Conservation (phyloP, 2,329 filamentous ascomycete species). For the Metarhizium guizhouense region DNA sequence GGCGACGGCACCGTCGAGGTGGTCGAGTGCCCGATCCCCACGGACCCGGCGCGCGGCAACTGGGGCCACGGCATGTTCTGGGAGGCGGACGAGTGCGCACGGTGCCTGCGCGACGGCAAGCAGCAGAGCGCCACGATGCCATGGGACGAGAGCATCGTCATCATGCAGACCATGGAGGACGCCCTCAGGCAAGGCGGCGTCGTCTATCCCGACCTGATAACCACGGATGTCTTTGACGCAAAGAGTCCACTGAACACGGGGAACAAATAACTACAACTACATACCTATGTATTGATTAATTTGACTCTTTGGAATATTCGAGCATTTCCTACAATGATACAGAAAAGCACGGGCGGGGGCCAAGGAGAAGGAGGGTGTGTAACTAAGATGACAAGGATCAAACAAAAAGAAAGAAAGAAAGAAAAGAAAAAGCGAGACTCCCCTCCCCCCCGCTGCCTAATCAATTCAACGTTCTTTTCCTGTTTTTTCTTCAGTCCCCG, state of each 20-base stretch:
- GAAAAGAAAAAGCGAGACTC: no score
- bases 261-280: constrained; percentile 13
- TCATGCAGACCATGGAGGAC: constrained; percentile 67
- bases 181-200: constrained; percentile 44
- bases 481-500: no score
- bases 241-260: constrained; percentile 55
- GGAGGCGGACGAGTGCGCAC: constrained; percentile 73
- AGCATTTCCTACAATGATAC: no score
- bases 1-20: constrained; percentile 37
- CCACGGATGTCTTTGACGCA: constrained; percentile 47
- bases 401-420: no score
- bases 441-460: no score
- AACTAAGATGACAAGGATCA: no score
- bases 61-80: constrained; percentile 81
- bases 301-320: no score
- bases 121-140: constrained; percentile 65
- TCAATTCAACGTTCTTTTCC: no score
- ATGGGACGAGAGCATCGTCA: constrained; percentile 67
- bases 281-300: no score
- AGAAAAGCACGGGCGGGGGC: no score
- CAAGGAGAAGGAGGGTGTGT: no score
- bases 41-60: constrained; percentile 33
- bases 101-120: constrained; percentile 66
- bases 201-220: constrained; percentile 45
- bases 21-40: constrained; percentile 44